Base-by-base conservation (phyloP, 192 early-diverging fungal species). In the Coemansia sp. region DNA sequence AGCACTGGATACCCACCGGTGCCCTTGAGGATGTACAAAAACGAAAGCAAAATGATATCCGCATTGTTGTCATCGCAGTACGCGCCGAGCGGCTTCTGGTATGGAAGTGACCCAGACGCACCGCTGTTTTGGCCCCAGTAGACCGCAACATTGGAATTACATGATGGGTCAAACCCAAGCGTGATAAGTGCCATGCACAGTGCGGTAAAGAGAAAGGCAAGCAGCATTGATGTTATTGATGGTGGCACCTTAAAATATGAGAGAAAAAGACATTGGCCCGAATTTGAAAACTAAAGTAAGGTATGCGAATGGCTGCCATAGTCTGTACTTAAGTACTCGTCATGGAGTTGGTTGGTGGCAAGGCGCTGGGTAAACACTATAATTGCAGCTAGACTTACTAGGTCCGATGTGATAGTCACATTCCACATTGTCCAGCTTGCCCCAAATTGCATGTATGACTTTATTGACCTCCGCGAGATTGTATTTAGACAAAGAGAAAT, bases 1-100 rank as follows among this genome's bases (percentile, higher is more conserved):
- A 90, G 62, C 7, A 68, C 85, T 6, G 92, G 88, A 8, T 82
- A 74, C 0, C 74, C 65, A 39, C 82, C 85, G 22, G 80, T 74
- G 40, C 81, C 75, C 53, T 90, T 89, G 52, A 87, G 83, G 29
- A 88, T 86, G n/a, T 87, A 76, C 42, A 90, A 56, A 60, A 90
- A 90, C 0, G 87, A 82, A 6, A 90, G 37, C 1, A 87, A 72
- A 15, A 88, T 72, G 2, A 85, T 72, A 65, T 90, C 82, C 0
- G 68, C 70, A 24, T 70, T 79, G 15, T 72, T 38, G 15, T 76
- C 76, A 24, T 85, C 67, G 53, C 88, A 90, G 62, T 88, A 90
- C 4, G 78, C 70, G 3, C 60, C 80, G 17, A 90, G 73, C 60
- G 70, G 81, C 66, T 82, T 60, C 22, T 82, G 72, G 59, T 66